phyloP scores from a whole-genome alignment of 768 basidiomycete species.

The Naganishia vishniacii region DNA sequence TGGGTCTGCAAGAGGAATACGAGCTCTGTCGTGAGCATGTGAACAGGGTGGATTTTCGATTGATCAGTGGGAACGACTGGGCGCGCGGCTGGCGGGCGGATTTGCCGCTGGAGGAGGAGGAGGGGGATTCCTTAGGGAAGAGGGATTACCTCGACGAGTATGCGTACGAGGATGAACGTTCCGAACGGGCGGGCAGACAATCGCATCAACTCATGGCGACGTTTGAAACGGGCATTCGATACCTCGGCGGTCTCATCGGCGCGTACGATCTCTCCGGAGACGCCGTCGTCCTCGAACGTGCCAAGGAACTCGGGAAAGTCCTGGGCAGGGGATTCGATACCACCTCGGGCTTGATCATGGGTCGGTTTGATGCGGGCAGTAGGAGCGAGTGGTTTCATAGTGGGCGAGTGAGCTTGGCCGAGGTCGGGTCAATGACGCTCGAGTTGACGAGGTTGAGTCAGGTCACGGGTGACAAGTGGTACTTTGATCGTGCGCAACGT shows the following conservation, averaged over 20 bases:
- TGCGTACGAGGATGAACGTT: constrained; percentile 1
- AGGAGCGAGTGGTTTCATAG: constrained; percentile 23
- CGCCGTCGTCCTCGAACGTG: constrained; percentile 49
- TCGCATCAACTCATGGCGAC: constrained; percentile 19
- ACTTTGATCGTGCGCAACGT: constrained; percentile 48
- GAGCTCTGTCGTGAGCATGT: constrained; percentile 44
- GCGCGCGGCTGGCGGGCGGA: constrained; percentile 29
- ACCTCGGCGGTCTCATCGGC: constrained; percentile 50
- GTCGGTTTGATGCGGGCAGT: constrained; percentile 46
- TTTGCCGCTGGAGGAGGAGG: neutral
- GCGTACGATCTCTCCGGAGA: constrained; percentile 52
- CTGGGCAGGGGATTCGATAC: constrained; percentile 49
- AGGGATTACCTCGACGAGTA: constrained; percentile 13
- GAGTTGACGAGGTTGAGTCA: constrained; percentile 49
- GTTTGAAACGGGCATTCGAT: constrained; percentile 52
- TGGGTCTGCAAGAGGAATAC: constrained; percentile 46
- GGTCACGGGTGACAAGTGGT: constrained; percentile 48
- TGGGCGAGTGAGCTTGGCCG: constrained; percentile 41
- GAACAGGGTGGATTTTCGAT: constrained; percentile 44
- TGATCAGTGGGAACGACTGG: constrained; percentile 44
- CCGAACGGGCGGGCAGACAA: constrained; percentile 14
- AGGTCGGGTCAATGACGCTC: constrained; percentile 50
- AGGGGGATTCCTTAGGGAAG: neutral
- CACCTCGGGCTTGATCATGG: constrained; percentile 43
- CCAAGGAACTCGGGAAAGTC: constrained; percentile 49